A percentile compares a stretch with the other conserved stretches of the same genome.
Conservation (phyloP, 176 grass and related monocot genomes). For the Urochloa ruziziensis region DNA sequence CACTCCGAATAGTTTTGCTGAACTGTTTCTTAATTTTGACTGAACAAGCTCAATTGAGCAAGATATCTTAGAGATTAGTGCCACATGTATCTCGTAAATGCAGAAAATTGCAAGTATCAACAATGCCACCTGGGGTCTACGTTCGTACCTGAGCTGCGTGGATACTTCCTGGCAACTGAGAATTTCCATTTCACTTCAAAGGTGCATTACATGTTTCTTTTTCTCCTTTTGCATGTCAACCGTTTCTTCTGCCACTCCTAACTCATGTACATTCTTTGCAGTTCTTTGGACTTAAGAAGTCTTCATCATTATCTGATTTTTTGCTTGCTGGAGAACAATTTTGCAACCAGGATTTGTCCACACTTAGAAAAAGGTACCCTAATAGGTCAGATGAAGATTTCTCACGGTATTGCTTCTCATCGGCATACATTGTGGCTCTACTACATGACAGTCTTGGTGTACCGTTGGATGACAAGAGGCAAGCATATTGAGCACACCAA, state of each 20-base stretch:
- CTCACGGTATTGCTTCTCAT: conserved; percentile 90
- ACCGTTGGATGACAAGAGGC: conserved; percentile 69
- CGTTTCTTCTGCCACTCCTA: conserved; percentile 12
- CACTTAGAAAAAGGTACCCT: conserved; percentile 57
- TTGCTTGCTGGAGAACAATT: conserved; percentile 66
- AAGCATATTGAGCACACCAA: conserved; percentile 24
- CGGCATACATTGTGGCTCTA: conserved; percentile 87
- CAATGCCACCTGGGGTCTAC: conserved; percentile 66
- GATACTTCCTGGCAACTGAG: conserved; percentile 90
- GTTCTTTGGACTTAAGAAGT: conserved; percentile 79
- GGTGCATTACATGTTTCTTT: conserved; percentile 36
- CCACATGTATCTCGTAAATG: conserved; percentile 30
- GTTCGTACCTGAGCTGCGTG: conserved; percentile 82
- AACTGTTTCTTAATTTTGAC: neutral
- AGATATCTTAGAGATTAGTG: neutral
- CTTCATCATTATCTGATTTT: conserved; percentile 68
- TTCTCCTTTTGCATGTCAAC: neutral
- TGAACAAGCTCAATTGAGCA: neutral
- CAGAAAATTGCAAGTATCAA: conserved; percentile 70
- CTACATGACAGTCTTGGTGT: conserved; percentile 74
- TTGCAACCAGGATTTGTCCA: conserved; percentile 67
- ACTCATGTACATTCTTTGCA: conserved; percentile 17
- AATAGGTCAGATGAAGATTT: conserved; percentile 60
- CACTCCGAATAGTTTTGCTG: neutral
- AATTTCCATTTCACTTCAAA: conserved; percentile 96